phyloP scores from a whole-genome alignment of 2,329 filamentous ascomycete species.

The Falciphora oryzae region DNA sequence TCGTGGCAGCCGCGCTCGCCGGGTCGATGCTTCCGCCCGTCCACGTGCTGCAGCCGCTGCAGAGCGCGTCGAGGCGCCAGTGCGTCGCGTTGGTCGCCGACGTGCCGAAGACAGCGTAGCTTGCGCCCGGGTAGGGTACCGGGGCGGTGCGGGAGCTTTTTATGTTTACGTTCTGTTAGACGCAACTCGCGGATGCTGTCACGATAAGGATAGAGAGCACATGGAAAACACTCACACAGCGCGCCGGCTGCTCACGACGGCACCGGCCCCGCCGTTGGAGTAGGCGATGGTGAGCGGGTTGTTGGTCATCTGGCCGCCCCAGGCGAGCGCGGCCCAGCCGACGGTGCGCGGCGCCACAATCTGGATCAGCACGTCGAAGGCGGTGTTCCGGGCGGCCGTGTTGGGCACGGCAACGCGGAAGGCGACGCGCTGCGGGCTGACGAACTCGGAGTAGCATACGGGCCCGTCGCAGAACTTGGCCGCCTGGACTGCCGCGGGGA shows the following conservation, averaged over 20 bases:
- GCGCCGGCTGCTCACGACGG: conserved; percentile 31
- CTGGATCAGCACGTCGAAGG: conserved; percentile 32
- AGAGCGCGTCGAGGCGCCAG: conserved; percentile 33
- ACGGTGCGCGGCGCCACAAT: conserved; percentile 32
- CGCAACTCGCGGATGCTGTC: neutral
- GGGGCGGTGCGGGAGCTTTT: conserved; percentile 17
- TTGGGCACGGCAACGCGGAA: conserved; percentile 26
- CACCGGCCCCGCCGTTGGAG: conserved; percentile 27
- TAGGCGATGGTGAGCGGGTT: conserved; percentile 34
- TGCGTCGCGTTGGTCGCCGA: conserved; percentile 32
- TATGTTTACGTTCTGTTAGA: neutral
- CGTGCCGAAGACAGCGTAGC: conserved; percentile 28
- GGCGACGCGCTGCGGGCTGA: conserved; percentile 20
- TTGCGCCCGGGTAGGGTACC: conserved; percentile 26
- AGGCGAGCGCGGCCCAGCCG: conserved; percentile 35
- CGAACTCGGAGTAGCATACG: conserved; percentile 25
- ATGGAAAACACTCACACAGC: conserved; percentile 26
- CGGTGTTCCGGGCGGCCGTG: conserved; percentile 21
- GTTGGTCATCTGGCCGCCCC: conserved; percentile 36
- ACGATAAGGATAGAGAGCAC: too few relatives aligned
- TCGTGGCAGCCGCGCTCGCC: conserved; percentile 16
- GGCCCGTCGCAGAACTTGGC: conserved; percentile 24
- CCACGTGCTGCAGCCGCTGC: conserved; percentile 33
- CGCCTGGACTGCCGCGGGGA: conserved; percentile 11
- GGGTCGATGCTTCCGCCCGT: conserved; percentile 23